Percentiles rank a stretch among this genome's conserved stretches.
Conservation (phyloP, 139 green algal species). For the Edaphochlamys debaryana region DNA sequence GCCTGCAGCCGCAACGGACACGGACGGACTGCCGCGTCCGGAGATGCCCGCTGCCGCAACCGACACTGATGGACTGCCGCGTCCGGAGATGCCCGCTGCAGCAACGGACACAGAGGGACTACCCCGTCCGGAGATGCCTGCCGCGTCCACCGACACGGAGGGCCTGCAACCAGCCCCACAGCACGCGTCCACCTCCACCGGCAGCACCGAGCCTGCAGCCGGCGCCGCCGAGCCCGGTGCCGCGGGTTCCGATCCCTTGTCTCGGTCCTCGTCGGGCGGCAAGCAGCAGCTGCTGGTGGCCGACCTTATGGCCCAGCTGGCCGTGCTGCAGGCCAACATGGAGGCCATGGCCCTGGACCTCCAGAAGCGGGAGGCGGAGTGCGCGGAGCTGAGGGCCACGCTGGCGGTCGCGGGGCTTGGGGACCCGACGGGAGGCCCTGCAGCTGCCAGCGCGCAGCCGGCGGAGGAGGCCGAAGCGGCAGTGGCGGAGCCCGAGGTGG, state of each 20-base stretch:
- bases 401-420: neutral
- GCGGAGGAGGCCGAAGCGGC: neutral
- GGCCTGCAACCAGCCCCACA: neutral
- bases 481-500: neutral
- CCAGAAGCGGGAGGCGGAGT: neutral
- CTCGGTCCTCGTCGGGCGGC: too few relatives aligned
- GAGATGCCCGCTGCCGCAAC: neutral
- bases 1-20: neutral
- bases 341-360: neutral
- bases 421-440: neutral
- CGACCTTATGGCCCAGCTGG: conserved; percentile 14
- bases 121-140: neutral
- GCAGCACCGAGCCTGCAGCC: too few relatives aligned
- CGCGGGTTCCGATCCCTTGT: too few relatives aligned
- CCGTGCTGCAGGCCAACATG: neutral
- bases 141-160: neutral
- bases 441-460: neutral
- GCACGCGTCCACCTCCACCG: neutral
- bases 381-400: neutral
- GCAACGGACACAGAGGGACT: conserved; percentile 8
- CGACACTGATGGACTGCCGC: neutral
- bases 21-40: neutral
- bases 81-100: neutral
- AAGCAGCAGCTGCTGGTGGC: neutral
- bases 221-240: neutral